Evolutionary conservation across 1,284 basidiomycete genomes (phyloP), one percentile per base, ranked within the genome.

Genomic region (Apiotrichum gamsii): DNA sequence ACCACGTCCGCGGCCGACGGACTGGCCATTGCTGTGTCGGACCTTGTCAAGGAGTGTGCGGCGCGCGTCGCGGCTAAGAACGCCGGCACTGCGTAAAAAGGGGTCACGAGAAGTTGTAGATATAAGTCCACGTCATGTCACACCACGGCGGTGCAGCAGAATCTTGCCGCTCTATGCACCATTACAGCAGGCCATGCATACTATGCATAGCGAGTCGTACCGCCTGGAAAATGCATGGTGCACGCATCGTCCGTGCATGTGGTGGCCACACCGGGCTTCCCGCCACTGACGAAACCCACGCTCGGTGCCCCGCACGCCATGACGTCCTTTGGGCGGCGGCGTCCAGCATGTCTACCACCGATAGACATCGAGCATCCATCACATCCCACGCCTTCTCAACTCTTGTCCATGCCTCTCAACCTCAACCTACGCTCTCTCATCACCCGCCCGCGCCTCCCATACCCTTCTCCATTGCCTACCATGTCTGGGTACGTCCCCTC

Each of bases 1-100:
- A 76, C 82, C 34, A 79, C 79, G 46, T 73, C 80, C 14, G 83
- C 87, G 56, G 86, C 87, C 15, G 89, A 94, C 65, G 59, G 47
- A 28, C 61, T 68, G 33, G 65, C 64, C 0, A 44, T 43, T 19
- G 57, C 52, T 14, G 57, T 68, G 34, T 51, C 61, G n/a, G 65
- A 65, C 23, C 40, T 65, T 13, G 64, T 68, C 35, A 59, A 55
- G 49, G 41, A 49, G 19, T 51, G 49, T 23, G 54, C 51, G 23
- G 56, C 56, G 20, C 42, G 45, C 24, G 25, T 28, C 11, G 25
- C 25, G 8, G 25, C 25, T 28, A 11, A 28, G 25, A 28, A 28
- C 8, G 25, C 25, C 25, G 25, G 25, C 11, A 28, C 25, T 6
- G 34, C 34, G 18, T 18, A 36, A 23, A 35, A 36, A 36, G 18